Conservation (phyloP, 352 stramenopile genomes). For the Globisporangium megalacanthum region DNA sequence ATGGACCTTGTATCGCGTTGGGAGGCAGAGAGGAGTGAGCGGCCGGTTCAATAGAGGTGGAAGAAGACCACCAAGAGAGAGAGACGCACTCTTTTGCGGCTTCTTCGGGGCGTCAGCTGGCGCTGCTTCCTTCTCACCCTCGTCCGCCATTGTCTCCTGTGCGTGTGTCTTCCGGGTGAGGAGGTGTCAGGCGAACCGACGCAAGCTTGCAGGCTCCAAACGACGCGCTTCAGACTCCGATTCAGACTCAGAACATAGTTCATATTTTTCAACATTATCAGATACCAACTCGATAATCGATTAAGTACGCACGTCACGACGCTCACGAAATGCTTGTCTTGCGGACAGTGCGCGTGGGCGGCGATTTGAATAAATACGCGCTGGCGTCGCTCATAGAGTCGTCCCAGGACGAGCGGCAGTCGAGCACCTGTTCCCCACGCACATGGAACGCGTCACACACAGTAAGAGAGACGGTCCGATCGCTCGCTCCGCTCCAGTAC, state of each 20-base stretch:
- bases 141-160: conserved; percentile 2
- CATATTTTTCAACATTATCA: no score
- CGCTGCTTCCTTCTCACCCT: conserved; percentile 7
- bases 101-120: conserved; percentile 10
- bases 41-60: not conserved
- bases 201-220: no score
- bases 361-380: conserved; percentile 20
- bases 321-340: conserved; percentile 32
- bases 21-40: not conserved
- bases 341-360: conserved; percentile 16
- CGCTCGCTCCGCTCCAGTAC: no score
- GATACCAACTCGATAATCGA: no score
- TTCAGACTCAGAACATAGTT: no score
- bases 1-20: conserved; percentile 31
- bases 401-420: conserved; percentile 15
- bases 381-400: conserved; percentile 7
- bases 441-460: not conserved
- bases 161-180: not conserved
- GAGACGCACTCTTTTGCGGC: conserved; percentile 11
- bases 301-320: no score
- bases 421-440: conserved; percentile 21
- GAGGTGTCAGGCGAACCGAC: not conserved
- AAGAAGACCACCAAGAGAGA: not conserved
- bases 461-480: no score
- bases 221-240: no score